Evolutionary conservation across 768 basidiomycete genomes (phyloP), one percentile per base, ranked within the genome.

Genomic region (Phaeolepiota aurea): DNA sequence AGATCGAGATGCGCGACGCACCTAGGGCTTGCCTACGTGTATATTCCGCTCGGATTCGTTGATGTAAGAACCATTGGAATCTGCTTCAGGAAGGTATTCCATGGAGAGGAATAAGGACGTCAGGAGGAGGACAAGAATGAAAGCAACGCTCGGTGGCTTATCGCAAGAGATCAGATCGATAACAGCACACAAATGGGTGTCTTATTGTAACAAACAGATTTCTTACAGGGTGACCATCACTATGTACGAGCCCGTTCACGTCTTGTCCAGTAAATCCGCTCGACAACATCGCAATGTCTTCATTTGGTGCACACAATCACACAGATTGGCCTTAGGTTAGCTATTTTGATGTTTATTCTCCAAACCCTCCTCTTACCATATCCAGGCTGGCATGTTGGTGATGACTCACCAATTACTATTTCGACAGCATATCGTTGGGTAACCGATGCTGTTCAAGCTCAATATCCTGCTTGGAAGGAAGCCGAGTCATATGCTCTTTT

Each of bases 161-260:
- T n/a, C n/a, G n/a, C n/a, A n/a, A n/a, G n/a, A n/a, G n/a, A n/a
- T n/a, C n/a, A n/a, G n/a, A n/a, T n/a, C n/a, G n/a, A n/a, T n/a
- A n/a, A n/a, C n/a, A n/a, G n/a, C n/a, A n/a, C n/a, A n/a, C n/a
- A n/a, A n/a, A n/a, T n/a, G n/a, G n/a, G n/a, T n/a, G n/a, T n/a
- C n/a, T n/a, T n/a, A n/a, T n/a, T n/a, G n/a, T n/a, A n/a, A n/a
- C n/a, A n/a, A n/a, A n/a, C n/a, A n/a, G n/a, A n/a, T n/a, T n/a
- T n/a, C n/a, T n/a, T n/a, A n/a, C n/a, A n/a, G n/a, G n/a, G n/a
- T n/a, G n/a, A n/a, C n/a, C 15, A 40, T 16, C 15, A 23, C 20
- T 31, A 40, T 41, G 34, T 44, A 57, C 53, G 34, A 64, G 54
- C 22, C 30, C 37, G 9, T 35, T 38, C 23, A 43, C 41, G 30